Evolutionary conservation across 1,284 basidiomycete species (phyloP), one percentile per base, ranked within the genome.

Genomic region (Ustilago xerochloae): DNA sequence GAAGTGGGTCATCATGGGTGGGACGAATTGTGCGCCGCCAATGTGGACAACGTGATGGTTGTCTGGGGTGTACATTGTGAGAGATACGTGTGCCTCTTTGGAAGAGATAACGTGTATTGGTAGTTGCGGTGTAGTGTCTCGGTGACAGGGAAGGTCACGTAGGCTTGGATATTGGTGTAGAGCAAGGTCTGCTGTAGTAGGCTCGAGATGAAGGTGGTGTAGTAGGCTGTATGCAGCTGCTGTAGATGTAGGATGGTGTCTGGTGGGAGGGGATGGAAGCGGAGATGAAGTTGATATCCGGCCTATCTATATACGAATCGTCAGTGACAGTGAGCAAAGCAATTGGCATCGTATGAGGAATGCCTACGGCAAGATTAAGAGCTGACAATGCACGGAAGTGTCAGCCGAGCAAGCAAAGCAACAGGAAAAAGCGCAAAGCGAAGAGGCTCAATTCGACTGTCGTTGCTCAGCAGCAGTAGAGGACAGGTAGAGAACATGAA

Each of bases 1-100:
- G 24, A 69, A 64, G 33, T 74, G 62, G 38, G 65, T 53, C 64
- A 73, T 63, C 36, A 63, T 60, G 4, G 70, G 70, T 10, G 70
- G 70, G 3, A 73, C 64, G 41, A 67, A 73, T 2, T 30, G 29
- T 4, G 70, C 64, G 1, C 70, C 70, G 5, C 70, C 70, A 30
- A 73, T 73, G 45, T 47, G 49, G 18, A 73, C 70, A 0, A 73
- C 70, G 41, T 73, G 61, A n/a, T 55, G 24, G 29, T 60, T 54
- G 30, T 60, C 32, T 33, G 61, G 26, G 39, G 39, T 60, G 48
- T 47, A 64, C 61, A 69, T 69, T 32, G 43, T 52, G 16, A 15
- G 22, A 43, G 41, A 32, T 26, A 22, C n/a, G 2, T 30, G n/a
- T 18, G n/a, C 29, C 32, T 9, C n/a, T 16, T 12, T 32, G 28